These are phyloP conservation scores for Kwoniella dejecticola DNA, from an alignment of 768 basidiomycete species.

Conservation along the genomic window DNA sequence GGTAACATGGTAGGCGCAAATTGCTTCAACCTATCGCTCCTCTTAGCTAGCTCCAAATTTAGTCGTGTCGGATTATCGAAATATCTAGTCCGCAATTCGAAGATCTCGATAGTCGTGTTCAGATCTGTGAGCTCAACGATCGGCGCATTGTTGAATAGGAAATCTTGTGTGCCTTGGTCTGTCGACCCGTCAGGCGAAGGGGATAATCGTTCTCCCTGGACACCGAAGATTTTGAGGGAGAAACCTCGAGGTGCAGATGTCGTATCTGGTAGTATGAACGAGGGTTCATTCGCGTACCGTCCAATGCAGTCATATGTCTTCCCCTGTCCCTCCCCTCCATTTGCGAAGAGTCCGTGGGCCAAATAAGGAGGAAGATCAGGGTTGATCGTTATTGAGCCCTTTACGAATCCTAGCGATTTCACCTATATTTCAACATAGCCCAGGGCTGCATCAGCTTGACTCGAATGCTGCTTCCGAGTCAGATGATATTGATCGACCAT, in stretches of 20 bases:
- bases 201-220: conserved; percentile 23
- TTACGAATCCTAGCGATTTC: conserved; percentile 35
- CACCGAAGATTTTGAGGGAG: conserved; percentile 29
- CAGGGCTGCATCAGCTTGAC: too few relatives aligned
- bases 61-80: conserved; percentile 30
- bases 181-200: conserved; percentile 18
- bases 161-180: conserved; percentile 24
- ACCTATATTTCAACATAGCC: conserved; percentile 4
- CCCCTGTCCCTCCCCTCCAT: too few relatives aligned
- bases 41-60: conserved; percentile 23
- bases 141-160: conserved; percentile 37
- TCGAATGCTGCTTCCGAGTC: too few relatives aligned
- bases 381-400: conserved; percentile 24
- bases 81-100: conserved; percentile 31
- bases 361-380: conserved; percentile 25
- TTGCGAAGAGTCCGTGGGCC: conserved; percentile 29
- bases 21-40: conserved; percentile 31
- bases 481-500: too few relatives aligned
- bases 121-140: conserved; percentile 33
- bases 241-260: conserved; percentile 29
- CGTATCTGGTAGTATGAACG: conserved; percentile 32
- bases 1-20: conserved; percentile 30
- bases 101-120: conserved; percentile 37
- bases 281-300: conserved; percentile 35
- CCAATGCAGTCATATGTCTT: conserved; percentile 19